A percentile compares a stretch with the other conserved stretches of the same genome.
phyloP scores from a whole-genome alignment of 2,329 filamentous ascomycete genomes.

The Grosmannia penicillata region DNA sequence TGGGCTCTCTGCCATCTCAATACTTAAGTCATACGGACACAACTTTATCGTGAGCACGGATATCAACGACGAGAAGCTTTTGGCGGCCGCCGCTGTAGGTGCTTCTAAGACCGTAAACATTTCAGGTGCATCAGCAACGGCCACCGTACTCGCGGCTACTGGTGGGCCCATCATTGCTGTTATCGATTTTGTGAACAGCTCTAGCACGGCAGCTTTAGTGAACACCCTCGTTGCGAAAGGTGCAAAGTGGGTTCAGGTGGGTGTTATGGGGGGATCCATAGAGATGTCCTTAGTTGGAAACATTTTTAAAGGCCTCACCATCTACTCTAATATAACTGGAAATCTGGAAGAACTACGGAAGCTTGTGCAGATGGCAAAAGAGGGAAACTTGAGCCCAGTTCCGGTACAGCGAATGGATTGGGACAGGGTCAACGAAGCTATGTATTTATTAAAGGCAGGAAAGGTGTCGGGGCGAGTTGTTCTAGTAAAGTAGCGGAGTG shows the following conservation, averaged over 20 bases:
- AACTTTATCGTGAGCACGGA: conserved; percentile 2
- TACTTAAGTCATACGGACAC: conserved; percentile 4
- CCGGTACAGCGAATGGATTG: conserved; percentile 5
- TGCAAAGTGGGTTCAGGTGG: conserved; percentile 7
- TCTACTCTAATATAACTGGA: conserved; percentile 4
- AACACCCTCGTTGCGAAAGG: conserved; percentile 5
- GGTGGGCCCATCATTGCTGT: conserved; percentile 7
- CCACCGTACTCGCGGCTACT: conserved; percentile 9
- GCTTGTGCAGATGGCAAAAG: conserved; percentile 1
- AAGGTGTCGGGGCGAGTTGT: conserved; percentile 4
- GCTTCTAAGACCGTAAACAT: conserved; percentile 11
- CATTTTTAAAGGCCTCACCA: conserved; percentile 7
- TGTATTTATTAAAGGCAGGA: conserved; percentile 2
- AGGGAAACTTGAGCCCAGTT: neutral
- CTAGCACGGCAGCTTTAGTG: conserved; percentile 2
- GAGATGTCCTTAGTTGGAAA: conserved; percentile 4
- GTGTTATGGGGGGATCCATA: conserved; percentile 6
- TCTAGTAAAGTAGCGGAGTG: conserved; percentile 3
- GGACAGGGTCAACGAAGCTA: conserved; percentile 4
- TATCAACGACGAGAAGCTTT: conserved; percentile 5
- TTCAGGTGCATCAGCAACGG: conserved; percentile 4
- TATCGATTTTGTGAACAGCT: conserved; percentile 8
- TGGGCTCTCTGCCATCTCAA: conserved; percentile 4
- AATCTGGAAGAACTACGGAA: conserved; percentile 2
- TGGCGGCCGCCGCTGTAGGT: conserved; percentile 4